Conservation (phyloP, 768 basidiomycete species). For the Serendipita vermifera region DNA sequence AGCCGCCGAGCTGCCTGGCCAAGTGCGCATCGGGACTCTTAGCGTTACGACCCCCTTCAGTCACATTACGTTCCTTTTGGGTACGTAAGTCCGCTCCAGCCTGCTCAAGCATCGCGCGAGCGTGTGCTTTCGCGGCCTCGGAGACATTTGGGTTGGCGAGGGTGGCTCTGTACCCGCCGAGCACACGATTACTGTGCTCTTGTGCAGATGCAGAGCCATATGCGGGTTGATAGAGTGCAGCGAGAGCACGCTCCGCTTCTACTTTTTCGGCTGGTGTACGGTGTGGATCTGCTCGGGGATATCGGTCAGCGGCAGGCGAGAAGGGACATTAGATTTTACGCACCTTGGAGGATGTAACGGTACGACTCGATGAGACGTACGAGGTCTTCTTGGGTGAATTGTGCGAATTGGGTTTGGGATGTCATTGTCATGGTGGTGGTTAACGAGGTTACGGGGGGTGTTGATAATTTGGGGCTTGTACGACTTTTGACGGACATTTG, state of each 20-base stretch:
- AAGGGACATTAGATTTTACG: no score
- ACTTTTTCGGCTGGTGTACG: background rate
- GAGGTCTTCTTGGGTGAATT: background rate
- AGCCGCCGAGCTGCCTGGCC: slow-evolving; percentile 29
- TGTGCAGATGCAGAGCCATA: background rate
- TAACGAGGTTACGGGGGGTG: no score
- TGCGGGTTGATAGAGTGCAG: background rate
- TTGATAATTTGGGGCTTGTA: no score
- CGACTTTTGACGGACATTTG: no score
- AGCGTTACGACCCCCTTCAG: background rate
- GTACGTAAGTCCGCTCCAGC: slow-evolving; percentile 25
- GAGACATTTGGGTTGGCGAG: slow-evolving; percentile 35
- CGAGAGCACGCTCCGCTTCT: background rate
- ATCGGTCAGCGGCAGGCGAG: no score
- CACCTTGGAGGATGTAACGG: background rate
- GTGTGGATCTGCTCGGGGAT: background rate
- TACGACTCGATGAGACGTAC: background rate
- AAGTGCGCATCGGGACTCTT: slow-evolving; percentile 5
- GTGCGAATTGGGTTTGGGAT: background rate
- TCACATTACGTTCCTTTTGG: background rate
- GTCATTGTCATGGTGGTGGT: background rate
- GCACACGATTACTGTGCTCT: slow-evolving; percentile 15
- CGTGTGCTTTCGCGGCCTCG: slow-evolving; percentile 38
- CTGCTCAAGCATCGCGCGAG: slow-evolving; percentile 39
- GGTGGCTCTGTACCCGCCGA: slow-evolving; percentile 41